A percentile compares a stretch with the other conserved stretches of the same genome.
Conservation (phyloP, 2,329 filamentous ascomycete genomes). For the Ceratocystis cubensis region DNA sequence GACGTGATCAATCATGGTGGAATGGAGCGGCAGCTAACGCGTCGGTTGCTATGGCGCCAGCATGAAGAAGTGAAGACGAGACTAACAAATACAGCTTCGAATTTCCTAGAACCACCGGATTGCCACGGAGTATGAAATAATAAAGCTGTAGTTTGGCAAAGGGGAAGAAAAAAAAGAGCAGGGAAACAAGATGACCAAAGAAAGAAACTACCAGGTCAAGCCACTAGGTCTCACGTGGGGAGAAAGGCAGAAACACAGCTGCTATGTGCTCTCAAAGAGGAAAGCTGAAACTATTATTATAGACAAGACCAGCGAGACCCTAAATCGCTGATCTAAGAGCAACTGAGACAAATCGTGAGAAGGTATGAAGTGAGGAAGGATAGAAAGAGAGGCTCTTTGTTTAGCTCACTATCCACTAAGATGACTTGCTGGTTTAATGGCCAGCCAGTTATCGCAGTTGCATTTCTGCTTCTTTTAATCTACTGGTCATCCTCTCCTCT, state of each 20-base stretch:
- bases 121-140: neutral
- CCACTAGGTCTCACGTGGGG: neutral
- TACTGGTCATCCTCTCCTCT: neutral
- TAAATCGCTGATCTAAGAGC: neutral
- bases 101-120: neutral
- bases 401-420: neutral
- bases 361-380: neutral
- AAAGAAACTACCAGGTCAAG: neutral
- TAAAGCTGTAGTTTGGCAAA: neutral
- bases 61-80: neutral
- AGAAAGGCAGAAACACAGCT: neutral
- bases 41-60: neutral
- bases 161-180: neutral
- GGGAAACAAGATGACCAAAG: neutral
- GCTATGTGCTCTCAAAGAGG: neutral
- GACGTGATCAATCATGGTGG: constrained; percentile 66
- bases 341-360: neutral
- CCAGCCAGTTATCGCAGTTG: neutral
- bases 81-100: neutral
- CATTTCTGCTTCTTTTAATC: neutral
- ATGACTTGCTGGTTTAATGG: neutral
- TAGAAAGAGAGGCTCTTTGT: neutral
- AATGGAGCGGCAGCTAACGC: neutral
- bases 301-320: neutral
- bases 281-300: constrained; percentile 1